These are phyloP conservation scores for Terfezia boudieri DNA, from an alignment of 495 filamentous ascomycete species.

Conservation along the genomic window DNA sequence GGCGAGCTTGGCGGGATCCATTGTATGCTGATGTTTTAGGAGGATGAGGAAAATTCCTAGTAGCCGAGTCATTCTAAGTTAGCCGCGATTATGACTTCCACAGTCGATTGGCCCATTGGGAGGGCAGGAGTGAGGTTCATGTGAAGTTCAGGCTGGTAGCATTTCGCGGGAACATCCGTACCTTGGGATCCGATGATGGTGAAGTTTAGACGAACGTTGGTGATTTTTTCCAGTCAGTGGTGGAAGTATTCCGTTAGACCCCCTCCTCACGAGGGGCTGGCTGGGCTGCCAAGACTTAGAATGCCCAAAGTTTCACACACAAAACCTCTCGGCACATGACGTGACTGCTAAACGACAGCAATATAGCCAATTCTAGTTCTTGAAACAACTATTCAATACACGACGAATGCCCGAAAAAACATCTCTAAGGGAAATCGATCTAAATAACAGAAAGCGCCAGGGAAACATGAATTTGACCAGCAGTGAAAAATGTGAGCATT, in stretches of 20 bases:
- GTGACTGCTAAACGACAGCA: not conserved
- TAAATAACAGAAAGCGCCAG: no score
- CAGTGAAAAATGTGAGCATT: no score
- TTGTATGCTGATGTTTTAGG: conserved; percentile 21
- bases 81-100: no score
- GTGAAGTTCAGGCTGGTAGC: not conserved
- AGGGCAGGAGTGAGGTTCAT: no score
- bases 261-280: not conserved
- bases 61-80: no score
- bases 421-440: no score
- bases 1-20: conserved; percentile 54
- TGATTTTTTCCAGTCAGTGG: not conserved
- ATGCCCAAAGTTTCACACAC: not conserved
- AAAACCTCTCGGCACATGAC: not conserved
- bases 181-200: not conserved
- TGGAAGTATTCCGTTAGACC: not conserved
- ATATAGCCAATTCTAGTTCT: no score
- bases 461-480: no score
- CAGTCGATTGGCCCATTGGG: no score
- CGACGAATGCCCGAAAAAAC: no score
- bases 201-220: not conserved
- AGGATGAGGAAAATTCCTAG: not conserved
- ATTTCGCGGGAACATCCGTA: not conserved
- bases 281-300: not conserved
- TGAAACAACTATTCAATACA: no score